Conservation (phyloP, 1,284 basidiomycete species). For the Ceratobasidium sp. region DNA sequence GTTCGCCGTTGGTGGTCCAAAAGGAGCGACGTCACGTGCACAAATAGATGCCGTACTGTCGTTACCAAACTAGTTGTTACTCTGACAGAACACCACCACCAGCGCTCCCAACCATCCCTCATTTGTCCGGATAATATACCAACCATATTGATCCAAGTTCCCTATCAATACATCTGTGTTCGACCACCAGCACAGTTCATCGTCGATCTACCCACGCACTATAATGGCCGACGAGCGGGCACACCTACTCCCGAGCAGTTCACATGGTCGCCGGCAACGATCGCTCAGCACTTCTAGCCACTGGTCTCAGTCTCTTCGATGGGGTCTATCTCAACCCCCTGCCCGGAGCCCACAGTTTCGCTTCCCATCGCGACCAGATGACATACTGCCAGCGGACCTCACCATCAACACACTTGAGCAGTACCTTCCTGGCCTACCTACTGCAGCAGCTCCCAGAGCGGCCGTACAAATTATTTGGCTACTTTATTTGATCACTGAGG, state of each 20-base stretch:
- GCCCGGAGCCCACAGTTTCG: slow-evolving; percentile 24
- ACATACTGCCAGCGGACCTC: slow-evolving; percentile 24
- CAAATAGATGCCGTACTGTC: background rate
- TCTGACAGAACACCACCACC: background rate
- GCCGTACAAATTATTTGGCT: slow-evolving; percentile 33
- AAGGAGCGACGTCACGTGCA: background rate
- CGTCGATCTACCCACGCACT: background rate
- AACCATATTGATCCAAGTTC: background rate
- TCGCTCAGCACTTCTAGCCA: slow-evolving; percentile 28
- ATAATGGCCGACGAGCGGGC: slow-evolving; percentile 26
- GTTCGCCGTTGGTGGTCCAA: background rate
- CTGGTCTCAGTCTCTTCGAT: slow-evolving; percentile 32
- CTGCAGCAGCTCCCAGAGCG: background rate
- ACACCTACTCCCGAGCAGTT: slow-evolving; percentile 11
- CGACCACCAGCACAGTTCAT: background rate
- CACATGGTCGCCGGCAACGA: slow-evolving; percentile 18
- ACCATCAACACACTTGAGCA: slow-evolving; percentile 23
- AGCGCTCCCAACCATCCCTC: background rate
- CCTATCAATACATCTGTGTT: background rate
- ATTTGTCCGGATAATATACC: background rate
- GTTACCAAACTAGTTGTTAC: background rate
- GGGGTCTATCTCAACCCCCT: slow-evolving; percentile 14
- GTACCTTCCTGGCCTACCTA: slow-evolving; percentile 18
- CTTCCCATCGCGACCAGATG: slow-evolving; percentile 29
- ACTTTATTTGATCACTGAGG: slow-evolving; percentile 21